A percentile compares a stretch with the other conserved stretches of the same genome.
Evolutionary conservation across 805 yeast genomes (phyloP).

Genomic region (Wickerhamomyces subpelliculosus): DNA sequence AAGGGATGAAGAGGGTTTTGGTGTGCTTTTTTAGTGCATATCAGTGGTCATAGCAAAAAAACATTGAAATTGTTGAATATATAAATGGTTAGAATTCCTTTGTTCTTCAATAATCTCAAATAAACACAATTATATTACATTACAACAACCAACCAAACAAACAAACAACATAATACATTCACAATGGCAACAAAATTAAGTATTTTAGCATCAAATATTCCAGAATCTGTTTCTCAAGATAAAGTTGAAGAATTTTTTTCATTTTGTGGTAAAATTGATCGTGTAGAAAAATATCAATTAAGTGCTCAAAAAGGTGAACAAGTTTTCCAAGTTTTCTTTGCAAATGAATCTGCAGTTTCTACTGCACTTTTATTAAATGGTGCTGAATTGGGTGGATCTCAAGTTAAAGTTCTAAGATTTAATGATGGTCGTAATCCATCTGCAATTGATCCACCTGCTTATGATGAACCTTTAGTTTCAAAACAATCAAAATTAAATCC

Average conservation of each 20-base stretch:
- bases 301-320: constrained; percentile 6
- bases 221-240: constrained; percentile 38
- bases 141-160: neutral
- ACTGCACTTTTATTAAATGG: constrained; percentile 69
- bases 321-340: constrained; percentile 43
- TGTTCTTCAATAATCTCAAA: no score
- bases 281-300: constrained; percentile 11
- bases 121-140: no score
- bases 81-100: neutral
- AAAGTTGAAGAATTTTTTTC: constrained; percentile 62
- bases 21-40: no score
- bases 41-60: no score
- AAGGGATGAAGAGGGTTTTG: no score
- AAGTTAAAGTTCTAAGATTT: constrained; percentile 37
- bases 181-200: constrained; percentile 2
- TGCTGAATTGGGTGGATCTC: constrained; percentile 60
- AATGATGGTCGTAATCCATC: constrained; percentile 23
- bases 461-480: constrained; percentile 5
- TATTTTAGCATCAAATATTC: constrained; percentile 50
- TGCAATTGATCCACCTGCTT: constrained; percentile 10
- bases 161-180: neutral
- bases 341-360: constrained; percentile 50
- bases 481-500: neutral
- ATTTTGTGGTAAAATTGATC: constrained; percentile 57
- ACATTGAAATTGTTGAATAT: no score